phyloP scores from a whole-genome alignment of 2,329 filamentous ascomycete genomes.

The Trichoderma guizhouense region DNA sequence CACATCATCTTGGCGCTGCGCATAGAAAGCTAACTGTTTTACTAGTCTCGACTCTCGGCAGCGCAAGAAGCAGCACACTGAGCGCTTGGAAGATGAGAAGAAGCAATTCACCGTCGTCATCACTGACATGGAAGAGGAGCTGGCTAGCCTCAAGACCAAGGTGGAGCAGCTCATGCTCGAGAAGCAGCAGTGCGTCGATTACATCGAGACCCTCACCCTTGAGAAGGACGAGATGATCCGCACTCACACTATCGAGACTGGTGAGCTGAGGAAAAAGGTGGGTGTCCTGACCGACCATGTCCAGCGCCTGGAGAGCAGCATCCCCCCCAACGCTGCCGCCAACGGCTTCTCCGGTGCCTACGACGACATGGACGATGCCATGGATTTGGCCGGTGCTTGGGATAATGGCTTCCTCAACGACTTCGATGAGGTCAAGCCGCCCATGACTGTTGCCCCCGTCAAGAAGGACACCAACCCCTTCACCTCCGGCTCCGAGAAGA shows the following conservation, averaged over 20 bases:
- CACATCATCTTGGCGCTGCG: background rate
- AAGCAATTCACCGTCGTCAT: slow-evolving; percentile 81
- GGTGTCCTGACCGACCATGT: slow-evolving; percentile 72
- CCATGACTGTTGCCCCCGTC: slow-evolving; percentile 49
- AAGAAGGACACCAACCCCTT: slow-evolving; percentile 46
- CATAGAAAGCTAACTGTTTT: slow-evolving; percentile 17
- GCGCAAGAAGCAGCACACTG: slow-evolving; percentile 97
- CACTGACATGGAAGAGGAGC: slow-evolving; percentile 72
- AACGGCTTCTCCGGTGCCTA: slow-evolving; percentile 68
- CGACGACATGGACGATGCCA: slow-evolving; percentile 70
- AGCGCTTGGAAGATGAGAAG: slow-evolving; percentile 95
- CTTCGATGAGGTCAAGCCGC: slow-evolving; percentile 63
- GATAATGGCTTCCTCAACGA: slow-evolving; percentile 73
- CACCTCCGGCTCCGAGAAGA: slow-evolving; percentile 53
- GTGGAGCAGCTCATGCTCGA: slow-evolving; percentile 69
- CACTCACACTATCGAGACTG: slow-evolving; percentile 83
- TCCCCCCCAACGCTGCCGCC: slow-evolving; percentile 42
- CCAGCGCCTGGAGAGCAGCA: slow-evolving; percentile 63
- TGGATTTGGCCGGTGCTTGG: slow-evolving; percentile 80
- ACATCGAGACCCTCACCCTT: slow-evolving; percentile 71
- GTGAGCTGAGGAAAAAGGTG: slow-evolving; percentile 89
- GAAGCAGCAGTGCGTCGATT: slow-evolving; percentile 70
- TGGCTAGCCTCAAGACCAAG: slow-evolving; percentile 64
- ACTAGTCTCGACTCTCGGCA: slow-evolving; percentile 87
- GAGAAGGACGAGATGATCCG: slow-evolving; percentile 93